Evolutionary conservation across 129 eudicot genomes (phyloP), one percentile per base, ranked within the genome.

Genomic region (Oenanthe sinensis): DNA sequence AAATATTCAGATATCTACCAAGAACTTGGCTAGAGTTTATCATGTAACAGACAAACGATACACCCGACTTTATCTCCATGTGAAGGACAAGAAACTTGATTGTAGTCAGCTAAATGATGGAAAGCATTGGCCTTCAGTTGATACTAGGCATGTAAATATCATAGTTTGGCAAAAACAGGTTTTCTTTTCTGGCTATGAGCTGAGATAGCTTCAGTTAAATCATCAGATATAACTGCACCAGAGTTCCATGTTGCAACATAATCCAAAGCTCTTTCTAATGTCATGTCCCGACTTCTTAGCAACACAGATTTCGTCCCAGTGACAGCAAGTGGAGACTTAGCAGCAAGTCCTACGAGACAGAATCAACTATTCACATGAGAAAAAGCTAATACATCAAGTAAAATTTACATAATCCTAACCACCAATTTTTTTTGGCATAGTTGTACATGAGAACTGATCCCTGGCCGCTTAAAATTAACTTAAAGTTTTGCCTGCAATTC

Each of bases 241-340:
- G 98, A 87, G 77, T 95, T 95, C 98, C 97, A 95, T 3, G 98
- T 92, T 19, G 98, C 97, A 78, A 95, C 92, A 82, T 91, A 92
- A 73, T 95, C 98, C 86, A 95, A 84, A 63, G 90, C 97, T 84
- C 87, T 89, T 24, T 87, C 83, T 80, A 91, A 1, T 1, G 88
- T 87, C 85, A 91, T 46, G 50, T 91, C 96, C 84, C 92, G 89
- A 68, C 91, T 83, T 54, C 63, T 78, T 36, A 90, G 26, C 77
- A 95, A 44, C 82, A 91, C 96, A 37, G 83, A 78, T 81, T 95
- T 95, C 1, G 96, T 95, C 26, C 98, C 98, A 40, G 81, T 80
- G 12, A 95, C 89, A 62, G 97, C 98, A 49, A 95, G 92, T 0
- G 91, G 96, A 79, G 98, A 92, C 77, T 89, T 91, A 48, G 85